These are phyloP conservation scores for Vitis vinifera DNA, from an alignment of 164 flowering plant genomes.

Conservation along the genomic window ASM3070453v1 NC_081807.1:18958501-18959000, in stretches of 20 bases:
- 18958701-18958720: neutral
- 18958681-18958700: neutral
- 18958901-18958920: too few species aligned
- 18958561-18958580: slow-evolving; percentile 41
- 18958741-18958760: slow-evolving; percentile 64
- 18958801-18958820: slow-evolving; percentile 48
- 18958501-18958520: too few species aligned
- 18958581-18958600: slow-evolving; percentile 56
- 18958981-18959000: slow-evolving; percentile 72
- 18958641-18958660: too few species aligned
- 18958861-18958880: neutral
- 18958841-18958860: slow-evolving; percentile 55
- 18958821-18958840: slow-evolving; percentile 78
- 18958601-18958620: slow-evolving; percentile 66
- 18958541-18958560: too few species aligned
- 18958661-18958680: too few species aligned
- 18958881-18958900: too few species aligned
- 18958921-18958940: too few species aligned
- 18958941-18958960: too few species aligned
- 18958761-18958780: slow-evolving; percentile 44
- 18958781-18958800: slow-evolving; percentile 42
- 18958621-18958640: slow-evolving; percentile 5
- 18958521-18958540: too few species aligned
- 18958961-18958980: neutral
- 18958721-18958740: slow-evolving; percentile 7